Conservation (phyloP, 2,329 filamentous ascomycete species). For the Penicillium sp. region DNA sequence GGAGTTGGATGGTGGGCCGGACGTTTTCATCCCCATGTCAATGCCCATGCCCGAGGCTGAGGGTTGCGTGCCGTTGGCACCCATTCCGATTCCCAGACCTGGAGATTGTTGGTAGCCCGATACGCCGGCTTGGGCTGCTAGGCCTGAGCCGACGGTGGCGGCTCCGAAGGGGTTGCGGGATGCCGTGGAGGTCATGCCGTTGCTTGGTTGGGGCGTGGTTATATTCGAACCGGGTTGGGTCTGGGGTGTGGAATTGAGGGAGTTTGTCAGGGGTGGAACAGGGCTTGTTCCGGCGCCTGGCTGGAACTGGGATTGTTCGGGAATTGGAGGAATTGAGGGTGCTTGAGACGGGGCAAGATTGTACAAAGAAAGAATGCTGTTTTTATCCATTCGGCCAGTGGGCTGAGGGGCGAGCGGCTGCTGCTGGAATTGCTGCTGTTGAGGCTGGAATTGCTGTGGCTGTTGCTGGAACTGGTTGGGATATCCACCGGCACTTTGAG, state of each 20-base stretch:
- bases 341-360: conserved; percentile 39
- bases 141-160: conserved; percentile 15
- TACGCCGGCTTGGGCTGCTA: conserved; percentile 23
- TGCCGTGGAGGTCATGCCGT: conserved; percentile 19
- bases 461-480: conserved; percentile 22
- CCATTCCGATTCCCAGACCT: conserved; percentile 17
- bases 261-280: conserved; percentile 17
- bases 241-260: conserved; percentile 22
- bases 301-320: conserved; percentile 28
- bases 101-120: conserved; percentile 10
- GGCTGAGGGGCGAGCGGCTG: conserved; percentile 34
- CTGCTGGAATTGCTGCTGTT: conserved; percentile 11
- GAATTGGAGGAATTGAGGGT: conserved; percentile 26
- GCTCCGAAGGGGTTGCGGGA: conserved; percentile 26
- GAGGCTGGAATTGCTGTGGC: conserved; percentile 17
- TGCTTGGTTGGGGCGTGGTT: conserved; percentile 18
- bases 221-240: conserved; percentile 22
- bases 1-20: conserved; percentile 14
- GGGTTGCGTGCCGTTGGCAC: conserved; percentile 1
- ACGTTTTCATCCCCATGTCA: neutral
- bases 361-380: conserved; percentile 16
- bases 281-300: conserved; percentile 18
- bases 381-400: conserved; percentile 42
- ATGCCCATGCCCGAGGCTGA: conserved; percentile 1
- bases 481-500: conserved; percentile 23